Evolutionary conservation across 2,329 filamentous ascomycete genomes (phyloP).

Genomic region (Byssothecium circinans): DNA sequence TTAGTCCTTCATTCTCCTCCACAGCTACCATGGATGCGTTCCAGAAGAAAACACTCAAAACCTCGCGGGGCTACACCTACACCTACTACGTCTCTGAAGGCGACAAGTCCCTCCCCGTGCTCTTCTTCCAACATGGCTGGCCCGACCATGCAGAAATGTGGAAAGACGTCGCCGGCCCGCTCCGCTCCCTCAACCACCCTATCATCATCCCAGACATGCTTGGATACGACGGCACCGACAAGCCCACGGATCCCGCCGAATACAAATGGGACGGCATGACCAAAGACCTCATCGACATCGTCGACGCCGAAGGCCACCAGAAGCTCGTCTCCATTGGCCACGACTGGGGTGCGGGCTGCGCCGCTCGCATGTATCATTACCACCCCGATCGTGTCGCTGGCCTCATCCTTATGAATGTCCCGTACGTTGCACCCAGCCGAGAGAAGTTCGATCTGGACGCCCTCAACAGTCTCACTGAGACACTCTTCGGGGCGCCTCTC

Average conservation of each 20-base stretch:
- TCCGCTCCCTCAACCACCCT: background rate
- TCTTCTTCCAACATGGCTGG: conserved; percentile 1
- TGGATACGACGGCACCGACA: conserved; percentile 33
- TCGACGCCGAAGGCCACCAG: conserved; percentile 33
- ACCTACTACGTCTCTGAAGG: background rate
- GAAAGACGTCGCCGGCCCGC: background rate
- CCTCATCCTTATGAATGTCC: conserved; percentile 46
- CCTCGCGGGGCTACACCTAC: background rate
- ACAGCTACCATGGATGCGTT: background rate
- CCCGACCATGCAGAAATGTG: conserved; percentile 1
- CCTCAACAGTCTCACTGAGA: conserved; percentile 30
- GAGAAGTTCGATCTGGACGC: conserved; percentile 40
- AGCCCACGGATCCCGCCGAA: conserved; percentile 10
- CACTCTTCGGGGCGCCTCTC: conserved; percentile 41
- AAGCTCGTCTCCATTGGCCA: conserved; percentile 42
- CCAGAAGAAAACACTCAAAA: background rate
- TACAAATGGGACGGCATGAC: conserved; percentile 11
- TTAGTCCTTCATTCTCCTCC: no score
- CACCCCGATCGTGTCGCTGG: conserved; percentile 42
- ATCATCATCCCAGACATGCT: conserved; percentile 31
- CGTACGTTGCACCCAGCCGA: conserved; percentile 41
- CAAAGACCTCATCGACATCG: conserved; percentile 12
- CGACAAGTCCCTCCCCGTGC: background rate
- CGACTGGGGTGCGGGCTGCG: conserved; percentile 49
- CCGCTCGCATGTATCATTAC: conserved; percentile 46